Percentiles rank a stretch among this genome's conserved stretches.
phyloP scores from a whole-genome alignment of 2,329 filamentous ascomycete genomes.

The Pseudogymnoascus sp. region DNA sequence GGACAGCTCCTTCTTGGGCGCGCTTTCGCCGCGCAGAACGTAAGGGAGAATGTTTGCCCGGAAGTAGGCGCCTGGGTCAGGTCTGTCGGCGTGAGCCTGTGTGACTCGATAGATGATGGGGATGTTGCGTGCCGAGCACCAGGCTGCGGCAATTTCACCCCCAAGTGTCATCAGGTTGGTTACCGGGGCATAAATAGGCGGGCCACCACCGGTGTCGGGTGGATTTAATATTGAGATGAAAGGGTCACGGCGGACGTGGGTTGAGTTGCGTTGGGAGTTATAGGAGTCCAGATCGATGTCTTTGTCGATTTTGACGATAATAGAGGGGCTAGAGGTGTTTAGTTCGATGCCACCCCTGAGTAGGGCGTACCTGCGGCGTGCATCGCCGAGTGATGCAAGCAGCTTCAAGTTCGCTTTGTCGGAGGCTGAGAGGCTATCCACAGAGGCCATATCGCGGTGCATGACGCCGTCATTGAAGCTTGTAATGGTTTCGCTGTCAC shows the following conservation, averaged over 20 bases:
- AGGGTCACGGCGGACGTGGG: not conserved
- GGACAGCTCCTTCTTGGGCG: constrained; percentile 1
- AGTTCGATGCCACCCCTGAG: constrained; percentile 44
- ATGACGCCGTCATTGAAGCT: constrained; percentile 4
- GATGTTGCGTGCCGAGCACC: constrained; percentile 49
- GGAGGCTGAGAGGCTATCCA: constrained; percentile 33
- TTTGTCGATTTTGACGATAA: constrained; percentile 36
- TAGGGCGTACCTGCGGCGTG: constrained; percentile 31
- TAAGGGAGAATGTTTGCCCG: constrained; percentile 19
- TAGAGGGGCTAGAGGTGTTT: constrained; percentile 37
- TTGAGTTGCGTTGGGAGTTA: constrained; percentile 1
- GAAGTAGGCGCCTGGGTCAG: constrained; percentile 23
- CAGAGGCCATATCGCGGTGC: not conserved
- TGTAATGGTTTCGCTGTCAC: not conserved
- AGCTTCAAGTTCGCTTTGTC: constrained; percentile 40
- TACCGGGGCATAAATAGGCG: constrained; percentile 30
- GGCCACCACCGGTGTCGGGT: not conserved
- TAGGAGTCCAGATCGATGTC: not conserved
- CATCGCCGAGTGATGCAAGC: constrained; percentile 40
- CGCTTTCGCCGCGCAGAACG: not conserved
- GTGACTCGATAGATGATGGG: constrained; percentile 47
- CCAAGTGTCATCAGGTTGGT: constrained; percentile 51
- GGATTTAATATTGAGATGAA: not conserved
- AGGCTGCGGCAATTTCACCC: constrained; percentile 51
- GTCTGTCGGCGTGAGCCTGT: constrained; percentile 20